phyloP scores from a whole-genome alignment of 371 early-diverging fungal genomes.

The Mucor plumbeus region DNA sequence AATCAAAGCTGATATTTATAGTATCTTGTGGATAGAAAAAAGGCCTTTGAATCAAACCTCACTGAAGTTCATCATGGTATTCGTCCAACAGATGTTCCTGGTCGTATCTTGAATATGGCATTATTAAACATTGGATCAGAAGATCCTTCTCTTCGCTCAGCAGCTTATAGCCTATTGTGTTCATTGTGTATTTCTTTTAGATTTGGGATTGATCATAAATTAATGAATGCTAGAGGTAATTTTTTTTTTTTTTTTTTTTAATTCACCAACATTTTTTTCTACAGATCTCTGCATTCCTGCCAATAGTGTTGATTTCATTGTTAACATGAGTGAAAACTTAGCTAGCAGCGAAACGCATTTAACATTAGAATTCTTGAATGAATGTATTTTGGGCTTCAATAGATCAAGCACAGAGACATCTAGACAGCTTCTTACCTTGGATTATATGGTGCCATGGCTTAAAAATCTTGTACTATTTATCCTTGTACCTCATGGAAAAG shows the following conservation, averaged over 20 bases:
- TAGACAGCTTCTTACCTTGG: slow-evolving; percentile 76
- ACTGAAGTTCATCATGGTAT: slow-evolving; percentile 68
- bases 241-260: no score
- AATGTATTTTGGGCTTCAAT: slow-evolving; percentile 80
- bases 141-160: slow-evolving; percentile 75
- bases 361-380: slow-evolving; percentile 86
- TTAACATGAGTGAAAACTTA: slow-evolving; percentile 74
- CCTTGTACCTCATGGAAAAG: slow-evolving; percentile 21
- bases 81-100: slow-evolving; percentile 87
- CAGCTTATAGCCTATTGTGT: slow-evolving; percentile 84
- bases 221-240: slow-evolving; percentile 73
- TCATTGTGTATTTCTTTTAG: slow-evolving; percentile 77
- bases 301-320: slow-evolving; percentile 79
- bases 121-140: slow-evolving; percentile 81
- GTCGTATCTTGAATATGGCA: slow-evolving; percentile 90
- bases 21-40: slow-evolving; percentile 61
- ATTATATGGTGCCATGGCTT: slow-evolving; percentile 90
- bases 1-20: neutral
- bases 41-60: slow-evolving; percentile 62
- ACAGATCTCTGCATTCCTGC: slow-evolving; percentile 86
- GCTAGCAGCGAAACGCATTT: slow-evolving; percentile 76
- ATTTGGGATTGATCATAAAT: slow-evolving; percentile 76
- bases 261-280: no score
- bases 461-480: slow-evolving; percentile 70
- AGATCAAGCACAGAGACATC: slow-evolving; percentile 60